Base-by-base conservation (phyloP, 495 filamentous ascomycete species). In the Daldinia grandis region DNA sequence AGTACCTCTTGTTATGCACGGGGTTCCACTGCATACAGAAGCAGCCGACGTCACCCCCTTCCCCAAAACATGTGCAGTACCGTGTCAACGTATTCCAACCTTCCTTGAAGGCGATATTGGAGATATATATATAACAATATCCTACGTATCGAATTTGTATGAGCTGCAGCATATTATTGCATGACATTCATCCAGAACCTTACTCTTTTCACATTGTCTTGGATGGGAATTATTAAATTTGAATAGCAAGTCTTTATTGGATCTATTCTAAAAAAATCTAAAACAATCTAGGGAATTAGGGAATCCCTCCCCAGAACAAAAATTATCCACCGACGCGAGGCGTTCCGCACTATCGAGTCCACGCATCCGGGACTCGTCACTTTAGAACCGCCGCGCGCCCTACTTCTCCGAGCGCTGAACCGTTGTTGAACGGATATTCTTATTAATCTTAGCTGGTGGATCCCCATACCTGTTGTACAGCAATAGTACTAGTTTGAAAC, bases 401-500 rank as follows among this genome's bases (percentile, higher is more conserved):
- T 57, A 42, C 61, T 51, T 59, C 67, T 51, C 53, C 57, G 37
- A 71, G 69, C 63, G 57, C 57, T 59, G 60, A 17, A 72, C 49
- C 64, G 55, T 64, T 63, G 64, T 37, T 72, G 19, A 19, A 67
- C 59, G 28, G 47, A 30, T 56, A 47, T 44, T 38, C 55, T 65
- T 38, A 68, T 72, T 72, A 72, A 72, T 72, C 67, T 64, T 72
- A 68, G 5, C 55, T 68, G 30, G 69, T 72, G 69, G 69, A 71
- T 55, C 56, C 56, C 21, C 6, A 35, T 58, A 60, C 56, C 51
- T 58, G 24, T 47, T 53, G 25, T 30, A 12, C 38, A 35, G 33
- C 27, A 12, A 14, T 40, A 58, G 64, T 47, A 61, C 64, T 53
- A 27, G 49, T 30, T 40, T 57, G 33, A 44, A 56, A 31, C 27